Evolutionary conservation across 2,329 filamentous ascomycete species (phyloP).

Genomic region (Whalleya microplaca): DNA sequence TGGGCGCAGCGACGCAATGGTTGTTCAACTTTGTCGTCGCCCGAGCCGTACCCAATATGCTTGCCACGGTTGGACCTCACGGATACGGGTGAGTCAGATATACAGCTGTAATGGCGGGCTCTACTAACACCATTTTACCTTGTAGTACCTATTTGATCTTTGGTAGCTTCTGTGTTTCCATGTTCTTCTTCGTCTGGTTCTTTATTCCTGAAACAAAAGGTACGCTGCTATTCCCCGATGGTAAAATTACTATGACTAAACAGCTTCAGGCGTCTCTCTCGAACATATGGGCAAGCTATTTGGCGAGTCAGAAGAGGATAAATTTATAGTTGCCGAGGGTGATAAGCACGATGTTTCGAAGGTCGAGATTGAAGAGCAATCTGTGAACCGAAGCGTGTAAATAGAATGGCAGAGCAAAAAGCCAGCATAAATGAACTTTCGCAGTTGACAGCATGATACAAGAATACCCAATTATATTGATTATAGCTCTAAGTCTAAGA

Average conservation of each 20-base stretch:
- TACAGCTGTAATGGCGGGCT: neutral
- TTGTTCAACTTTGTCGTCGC: conserved; percentile 69
- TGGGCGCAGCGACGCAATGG: conserved; percentile 66
- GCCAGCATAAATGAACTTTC: neutral
- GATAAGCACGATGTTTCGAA: conserved; percentile 22
- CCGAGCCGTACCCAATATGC: conserved; percentile 66
- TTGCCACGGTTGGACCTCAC: conserved; percentile 47
- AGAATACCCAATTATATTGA: neutral
- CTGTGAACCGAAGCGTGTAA: conserved; percentile 18
- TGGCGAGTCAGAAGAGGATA: conserved; percentile 38
- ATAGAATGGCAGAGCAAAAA: neutral
- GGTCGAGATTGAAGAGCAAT: conserved; percentile 28
- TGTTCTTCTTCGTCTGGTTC: conserved; percentile 66
- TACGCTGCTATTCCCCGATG: conserved; percentile 13
- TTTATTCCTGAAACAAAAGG: conserved; percentile 49
- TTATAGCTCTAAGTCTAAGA: neutral
- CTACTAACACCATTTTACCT: conserved; percentile 8
- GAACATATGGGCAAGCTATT: conserved; percentile 65
- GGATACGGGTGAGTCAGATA: conserved; percentile 42
- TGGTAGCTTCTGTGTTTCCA: conserved; percentile 62
- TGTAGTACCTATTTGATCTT: conserved; percentile 63
- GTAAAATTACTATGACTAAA: neutral
- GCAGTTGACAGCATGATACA: neutral
- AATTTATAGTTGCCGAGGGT: conserved; percentile 13
- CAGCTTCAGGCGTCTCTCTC: conserved; percentile 55